Base-by-base conservation (phyloP, 1,284 basidiomycete species). In the Microbotryum saponariae region DNA sequence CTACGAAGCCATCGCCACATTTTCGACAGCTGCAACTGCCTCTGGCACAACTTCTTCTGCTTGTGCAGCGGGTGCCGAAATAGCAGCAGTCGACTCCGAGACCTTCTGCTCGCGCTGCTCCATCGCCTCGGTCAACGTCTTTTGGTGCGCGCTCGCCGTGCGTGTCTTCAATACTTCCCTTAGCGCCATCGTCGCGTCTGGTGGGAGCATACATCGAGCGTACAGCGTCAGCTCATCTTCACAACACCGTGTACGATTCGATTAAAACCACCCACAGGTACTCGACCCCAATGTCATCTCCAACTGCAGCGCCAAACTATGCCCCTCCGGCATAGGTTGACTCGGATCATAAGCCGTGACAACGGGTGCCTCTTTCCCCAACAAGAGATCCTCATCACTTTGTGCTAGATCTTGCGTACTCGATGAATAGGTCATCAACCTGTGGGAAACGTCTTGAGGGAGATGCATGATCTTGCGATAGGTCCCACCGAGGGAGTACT, bases 391-490 rank as follows among this genome's bases (percentile, higher is more conserved):
- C 77, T 98, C 96, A 74, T 98, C 96, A 0, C 93, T 87, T 73
- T 93, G 91, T 3, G 89, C 87, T 31, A 98, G 82, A 10, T 90
- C 81, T 48, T 94, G 83, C 71, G 97, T 88, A 1, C 93, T 90
- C 74, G 97, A 90, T 8, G 91, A 94, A 77, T 98, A 99, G 58
- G 83, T 81, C 60, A 97, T 78, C 21, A 89, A 82, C 6, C 81
- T 79, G 88, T 90, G 96, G 0, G 84, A 82, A 47, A 97, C 77
- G 65, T 88, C 81, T 55, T 82, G 83, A 0, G 96, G 94, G 25
- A 86, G 79, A 70, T 93, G 90, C 58, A 98, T 76, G 59, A 98
- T 89, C 63, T 87, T 86, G 63, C 96, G 86, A 74, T 98, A 98
- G 1, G 92, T 91, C 8, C 96, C 96, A 59, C 85, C 64, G 27